Conservation (phyloP, 148 eudicot genomes). For the Nepenthes gracilis region DNA sequence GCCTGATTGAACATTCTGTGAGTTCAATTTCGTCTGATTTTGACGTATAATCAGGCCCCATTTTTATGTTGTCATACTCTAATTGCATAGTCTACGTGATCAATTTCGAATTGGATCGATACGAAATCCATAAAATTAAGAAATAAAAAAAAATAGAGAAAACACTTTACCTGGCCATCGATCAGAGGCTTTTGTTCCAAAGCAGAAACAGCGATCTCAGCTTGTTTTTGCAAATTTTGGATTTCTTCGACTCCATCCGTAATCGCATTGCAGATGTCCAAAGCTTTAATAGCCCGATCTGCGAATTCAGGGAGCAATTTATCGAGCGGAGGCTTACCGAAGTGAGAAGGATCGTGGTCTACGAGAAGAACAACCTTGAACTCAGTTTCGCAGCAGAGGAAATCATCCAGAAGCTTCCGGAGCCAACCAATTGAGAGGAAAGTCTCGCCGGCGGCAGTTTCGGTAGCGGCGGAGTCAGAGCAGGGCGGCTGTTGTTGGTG, state of each 20-base stretch:
- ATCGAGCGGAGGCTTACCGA: slow-evolving; percentile 64
- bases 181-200: slow-evolving; percentile 47
- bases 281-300: slow-evolving; percentile 61
- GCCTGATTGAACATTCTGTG: too few relatives aligned
- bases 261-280: slow-evolving; percentile 77
- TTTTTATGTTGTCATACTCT: too few relatives aligned
- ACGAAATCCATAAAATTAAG: background rate
- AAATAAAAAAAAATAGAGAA: background rate
- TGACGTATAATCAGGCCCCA: too few relatives aligned
- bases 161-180: slow-evolving; percentile 49
- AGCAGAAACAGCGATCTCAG: slow-evolving; percentile 53
- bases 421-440: slow-evolving; percentile 68
- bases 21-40: too few relatives aligned
- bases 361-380: slow-evolving; percentile 59
- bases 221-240: slow-evolving; percentile 45
- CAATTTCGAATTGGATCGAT: background rate
- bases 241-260: slow-evolving; percentile 58
- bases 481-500: slow-evolving; percentile 2
- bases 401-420: slow-evolving; percentile 60
- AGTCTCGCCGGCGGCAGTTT: slow-evolving; percentile 3
- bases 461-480: background rate
- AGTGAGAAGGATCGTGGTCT: slow-evolving; percentile 53
- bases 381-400: slow-evolving; percentile 76
- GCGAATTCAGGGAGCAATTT: slow-evolving; percentile 51
- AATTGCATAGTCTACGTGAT: too few relatives aligned